phyloP scores from a whole-genome alignment of 768 basidiomycete species.

The Pholiota molesta region DNA sequence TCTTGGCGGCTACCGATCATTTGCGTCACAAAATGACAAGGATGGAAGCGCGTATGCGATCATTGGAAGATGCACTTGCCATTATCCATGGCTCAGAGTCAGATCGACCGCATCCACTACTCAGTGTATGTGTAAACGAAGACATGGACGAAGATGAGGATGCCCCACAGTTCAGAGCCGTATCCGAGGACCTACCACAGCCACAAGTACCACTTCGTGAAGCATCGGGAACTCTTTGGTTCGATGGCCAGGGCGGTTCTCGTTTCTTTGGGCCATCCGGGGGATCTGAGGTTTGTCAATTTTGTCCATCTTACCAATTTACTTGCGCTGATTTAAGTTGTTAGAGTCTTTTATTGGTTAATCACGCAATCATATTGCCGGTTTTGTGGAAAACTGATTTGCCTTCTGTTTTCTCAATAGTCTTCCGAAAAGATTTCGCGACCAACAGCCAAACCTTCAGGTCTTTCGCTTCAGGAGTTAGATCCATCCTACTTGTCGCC shows the following conservation, averaged over 20 bases:
- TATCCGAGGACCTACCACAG: conserved; percentile 26
- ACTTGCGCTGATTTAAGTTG: background rate
- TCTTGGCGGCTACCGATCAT: conserved; percentile 54
- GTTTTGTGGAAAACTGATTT: conserved; percentile 8
- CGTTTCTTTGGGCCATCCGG: conserved; percentile 52
- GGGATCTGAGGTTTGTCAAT: conserved; percentile 47
- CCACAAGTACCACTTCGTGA: conserved; percentile 32
- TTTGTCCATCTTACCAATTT: conserved; percentile 6
- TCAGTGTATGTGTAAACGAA: conserved; percentile 21
- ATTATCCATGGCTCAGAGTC: conserved; percentile 46
- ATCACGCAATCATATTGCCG: background rate
- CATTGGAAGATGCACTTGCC: conserved; percentile 56
- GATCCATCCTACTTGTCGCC: conserved; percentile 48
- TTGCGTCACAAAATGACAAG: conserved; percentile 47
- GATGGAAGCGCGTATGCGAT: conserved; percentile 54
- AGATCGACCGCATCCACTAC: conserved; percentile 44
- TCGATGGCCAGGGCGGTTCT: conserved; percentile 42
- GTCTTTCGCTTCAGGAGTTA: conserved; percentile 35
- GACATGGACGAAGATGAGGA: conserved; percentile 36
- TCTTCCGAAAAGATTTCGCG: conserved; percentile 6
- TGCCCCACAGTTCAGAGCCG: conserved; percentile 29
- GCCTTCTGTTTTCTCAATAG: background rate
- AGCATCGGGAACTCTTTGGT: conserved; percentile 46
- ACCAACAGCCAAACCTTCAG: conserved; percentile 3
- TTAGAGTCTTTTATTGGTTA: conserved; percentile 46